Evolutionary conservation across 2,329 filamentous ascomycete species (phyloP), one percentile per base, ranked within the genome.

Genomic region (Xylariomycetidae sp.): DNA sequence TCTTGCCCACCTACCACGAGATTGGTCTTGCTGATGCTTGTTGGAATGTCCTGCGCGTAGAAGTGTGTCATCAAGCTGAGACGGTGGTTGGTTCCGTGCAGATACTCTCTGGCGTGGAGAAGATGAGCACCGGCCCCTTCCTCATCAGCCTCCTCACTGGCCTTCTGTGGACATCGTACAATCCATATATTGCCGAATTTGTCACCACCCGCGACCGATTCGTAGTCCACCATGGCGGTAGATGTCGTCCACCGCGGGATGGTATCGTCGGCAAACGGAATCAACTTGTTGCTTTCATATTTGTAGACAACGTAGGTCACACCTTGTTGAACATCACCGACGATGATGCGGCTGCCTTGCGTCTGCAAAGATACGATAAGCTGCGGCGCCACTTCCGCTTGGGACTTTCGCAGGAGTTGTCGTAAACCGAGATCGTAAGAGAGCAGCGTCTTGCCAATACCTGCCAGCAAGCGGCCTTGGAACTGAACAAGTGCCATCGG

Each of bases 101-200:
- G 76, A 53, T 96, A 98, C 45, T 80, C 76, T 45, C 89, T 79
- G 40, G 93, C 87, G 50, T 98, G 89, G 18, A 86, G 72, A n/a
- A 98, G 75, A 61, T 95, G 89, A 3, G 88, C 79, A 10, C 89
- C 90, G 3, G 86, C 85, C 29, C 86, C 86, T 40, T 94, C 86
- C 58, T 95, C 92, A 50, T 98, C 92, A 0, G 88, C 84, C 56
- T 93, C 86, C 45, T 88, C 82, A 23, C 86, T 94, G 6, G 82
- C 80, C 57, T 94, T 92, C 39, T 80, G 69, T 0, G 90, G 88
- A 51, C 85, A 92, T 29, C 92, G 83, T 19, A 98, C 72, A 27
- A 98, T 76, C 81, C 88, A 98, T 12, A 98, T 63, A 51, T 98
- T 98, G 40, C 92, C 93, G 46, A 98, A 99, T 56, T 95, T 96